These are phyloP conservation scores for Elasticomyces elasticus DNA, from an alignment of 495 filamentous ascomycete genomes.

Conservation along the genomic window DNA sequence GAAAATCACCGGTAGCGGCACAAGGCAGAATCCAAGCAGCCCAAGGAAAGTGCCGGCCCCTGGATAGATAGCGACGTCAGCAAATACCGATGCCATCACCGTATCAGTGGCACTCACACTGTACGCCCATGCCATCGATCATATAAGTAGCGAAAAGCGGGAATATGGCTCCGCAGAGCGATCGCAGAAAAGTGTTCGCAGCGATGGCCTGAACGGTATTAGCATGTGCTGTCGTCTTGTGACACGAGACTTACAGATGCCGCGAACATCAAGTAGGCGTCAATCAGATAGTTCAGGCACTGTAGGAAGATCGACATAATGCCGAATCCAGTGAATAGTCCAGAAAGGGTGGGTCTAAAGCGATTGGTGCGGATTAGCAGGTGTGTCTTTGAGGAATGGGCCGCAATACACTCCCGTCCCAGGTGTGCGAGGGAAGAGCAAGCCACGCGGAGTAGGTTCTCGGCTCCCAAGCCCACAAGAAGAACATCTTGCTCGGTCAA, in stretches of 20 bases:
- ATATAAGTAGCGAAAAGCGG: slow-evolving; percentile 75
- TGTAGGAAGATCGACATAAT: slow-evolving; percentile 78
- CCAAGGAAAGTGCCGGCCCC: slow-evolving; percentile 67
- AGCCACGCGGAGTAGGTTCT: no score
- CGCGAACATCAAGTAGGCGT: slow-evolving; percentile 74
- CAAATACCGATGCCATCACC: neutral
- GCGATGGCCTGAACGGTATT: slow-evolving; percentile 86
- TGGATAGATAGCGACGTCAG: neutral
- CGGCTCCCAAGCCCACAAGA: no score
- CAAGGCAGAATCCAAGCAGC: slow-evolving; percentile 54
- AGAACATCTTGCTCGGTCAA: no score
- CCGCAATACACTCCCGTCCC: no score
- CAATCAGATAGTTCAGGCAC: slow-evolving; percentile 75
- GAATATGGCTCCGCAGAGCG: slow-evolving; percentile 64
- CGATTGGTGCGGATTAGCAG: no score
- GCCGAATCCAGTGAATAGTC: slow-evolving; percentile 50
- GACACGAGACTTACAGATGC: neutral
- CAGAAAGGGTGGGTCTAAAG: slow-evolving; percentile 52
- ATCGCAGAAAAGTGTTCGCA: slow-evolving; percentile 80
- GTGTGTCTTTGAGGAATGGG: no score
- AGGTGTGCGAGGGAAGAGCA: no score
- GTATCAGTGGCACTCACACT: slow-evolving; percentile 33
- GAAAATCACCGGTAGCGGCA: slow-evolving; percentile 68
- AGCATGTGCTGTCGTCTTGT: neutral
- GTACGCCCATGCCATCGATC: slow-evolving; percentile 65